Conservation (phyloP, 768 basidiomycete genomes). For the Lentinula detonsa region DNA sequence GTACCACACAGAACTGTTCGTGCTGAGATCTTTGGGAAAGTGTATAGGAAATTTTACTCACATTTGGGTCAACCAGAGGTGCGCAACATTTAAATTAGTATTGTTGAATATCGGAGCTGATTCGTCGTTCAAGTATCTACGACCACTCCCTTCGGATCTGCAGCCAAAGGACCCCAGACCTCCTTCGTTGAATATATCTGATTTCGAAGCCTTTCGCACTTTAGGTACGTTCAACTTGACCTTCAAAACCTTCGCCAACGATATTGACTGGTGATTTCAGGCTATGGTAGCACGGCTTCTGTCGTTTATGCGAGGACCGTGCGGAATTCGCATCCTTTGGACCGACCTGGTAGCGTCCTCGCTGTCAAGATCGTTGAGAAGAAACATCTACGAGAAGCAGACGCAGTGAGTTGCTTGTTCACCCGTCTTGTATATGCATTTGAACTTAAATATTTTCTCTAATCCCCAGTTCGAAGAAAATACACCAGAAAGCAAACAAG, state of each 20-base stretch:
- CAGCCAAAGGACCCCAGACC: slow-evolving; percentile 30
- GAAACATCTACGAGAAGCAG: slow-evolving; percentile 23
- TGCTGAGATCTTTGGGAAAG: neutral
- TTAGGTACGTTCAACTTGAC: slow-evolving; percentile 24
- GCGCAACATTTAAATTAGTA: neutral
- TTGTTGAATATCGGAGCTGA: neutral
- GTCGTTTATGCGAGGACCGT: slow-evolving; percentile 36
- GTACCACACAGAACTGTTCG: neutral
- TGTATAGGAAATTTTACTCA: neutral
- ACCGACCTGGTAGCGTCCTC: slow-evolving; percentile 30
- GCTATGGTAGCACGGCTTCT: slow-evolving; percentile 32
- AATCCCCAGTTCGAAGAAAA: slow-evolving; percentile 12
- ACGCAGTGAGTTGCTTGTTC: slow-evolving; percentile 17
- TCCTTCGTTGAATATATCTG: slow-evolving; percentile 25
- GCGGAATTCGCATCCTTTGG: slow-evolving; percentile 22
- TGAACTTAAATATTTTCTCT: neutral
- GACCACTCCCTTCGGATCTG: neutral
- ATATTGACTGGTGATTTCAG: slow-evolving; percentile 17
- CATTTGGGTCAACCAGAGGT: slow-evolving; percentile 4
- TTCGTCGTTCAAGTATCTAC: slow-evolving; percentile 1
- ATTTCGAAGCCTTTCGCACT: slow-evolving; percentile 35
- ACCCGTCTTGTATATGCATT: neutral
- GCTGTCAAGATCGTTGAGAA: slow-evolving; percentile 42
- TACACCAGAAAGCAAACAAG: slow-evolving; percentile 23
- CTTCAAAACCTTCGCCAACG: neutral